Percentiles rank a stretch among this genome's conserved stretches.
phyloP scores from a whole-genome alignment of 179 eudicot species.

The Heliamphora ciliata region DNA sequence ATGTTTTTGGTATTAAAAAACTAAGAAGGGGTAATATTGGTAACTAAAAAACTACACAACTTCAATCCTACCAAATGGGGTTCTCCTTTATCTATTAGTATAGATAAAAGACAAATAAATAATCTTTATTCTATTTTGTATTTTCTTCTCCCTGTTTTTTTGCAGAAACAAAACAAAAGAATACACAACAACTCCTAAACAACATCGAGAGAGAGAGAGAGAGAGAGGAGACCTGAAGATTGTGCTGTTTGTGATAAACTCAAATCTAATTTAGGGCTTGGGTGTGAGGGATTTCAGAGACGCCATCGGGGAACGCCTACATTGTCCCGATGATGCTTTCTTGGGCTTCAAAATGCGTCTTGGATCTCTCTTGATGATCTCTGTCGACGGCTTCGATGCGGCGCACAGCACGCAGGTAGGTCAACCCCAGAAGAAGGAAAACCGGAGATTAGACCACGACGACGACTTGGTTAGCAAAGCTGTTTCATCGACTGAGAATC shows the following conservation, averaged over 20 bases:
- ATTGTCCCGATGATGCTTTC: slow-evolving; percentile 42
- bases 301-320: slow-evolving; percentile 51
- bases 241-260: slow-evolving; percentile 51
- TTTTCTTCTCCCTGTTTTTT: too few relatives aligned
- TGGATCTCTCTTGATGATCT: slow-evolving; percentile 42
- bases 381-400: slow-evolving; percentile 28
- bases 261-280: slow-evolving; percentile 59
- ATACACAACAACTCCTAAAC: too few relatives aligned
- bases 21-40: too few relatives aligned
- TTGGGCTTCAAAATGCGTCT: slow-evolving; percentile 63
- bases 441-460: not conserved
- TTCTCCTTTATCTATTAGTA: too few relatives aligned
- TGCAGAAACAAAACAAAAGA: too few relatives aligned
- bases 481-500: too few relatives aligned
- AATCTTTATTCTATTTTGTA: too few relatives aligned
- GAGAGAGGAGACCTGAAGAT: slow-evolving; percentile 41
- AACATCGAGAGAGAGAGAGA: too few relatives aligned
- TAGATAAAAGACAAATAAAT: too few relatives aligned
- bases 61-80: too few relatives aligned
- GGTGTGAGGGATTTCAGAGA: slow-evolving; percentile 51
- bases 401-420: slow-evolving; percentile 19
- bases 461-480: not conserved
- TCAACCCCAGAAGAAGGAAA: slow-evolving; percentile 11
- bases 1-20: too few relatives aligned
- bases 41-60: too few relatives aligned